A percentile compares a stretch with the other conserved stretches of the same genome.
Evolutionary conservation across 495 filamentous ascomycete genomes (phyloP).

Genomic region (Rostrohypoxylon terebratum): DNA sequence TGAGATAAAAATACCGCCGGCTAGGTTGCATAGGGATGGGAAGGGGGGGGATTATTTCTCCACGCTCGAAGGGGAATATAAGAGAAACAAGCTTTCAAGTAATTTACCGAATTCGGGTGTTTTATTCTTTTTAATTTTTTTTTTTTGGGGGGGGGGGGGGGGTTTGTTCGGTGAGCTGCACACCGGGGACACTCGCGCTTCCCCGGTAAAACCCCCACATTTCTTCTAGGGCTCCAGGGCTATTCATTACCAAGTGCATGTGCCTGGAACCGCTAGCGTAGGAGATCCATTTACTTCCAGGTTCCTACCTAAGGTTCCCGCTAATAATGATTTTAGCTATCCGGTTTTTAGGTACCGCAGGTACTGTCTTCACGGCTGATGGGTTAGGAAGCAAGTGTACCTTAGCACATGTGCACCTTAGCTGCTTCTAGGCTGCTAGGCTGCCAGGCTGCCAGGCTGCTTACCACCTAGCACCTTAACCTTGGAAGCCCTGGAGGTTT

Average conservation of each 20-base stretch:
- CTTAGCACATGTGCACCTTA: conserved; percentile 3
- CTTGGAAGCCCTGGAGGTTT: no score
- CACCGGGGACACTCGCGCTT: conserved; percentile 15
- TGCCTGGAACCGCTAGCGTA: conserved; percentile 36
- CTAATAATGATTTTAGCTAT: conserved; percentile 20
- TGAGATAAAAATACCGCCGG: conserved; percentile 1
- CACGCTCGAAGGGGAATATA: neutral
- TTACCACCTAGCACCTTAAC: no score
- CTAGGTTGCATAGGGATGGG: neutral
- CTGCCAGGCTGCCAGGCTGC: no score
- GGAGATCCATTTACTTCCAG: conserved; percentile 9
- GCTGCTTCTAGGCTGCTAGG: neutral
- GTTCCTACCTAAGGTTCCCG: conserved; percentile 16
- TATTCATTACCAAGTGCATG: conserved; percentile 37
- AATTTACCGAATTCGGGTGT: conserved; percentile 12
- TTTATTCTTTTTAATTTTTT: neutral
- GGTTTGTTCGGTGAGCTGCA: conserved; percentile 25
- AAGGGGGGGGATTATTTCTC: neutral
- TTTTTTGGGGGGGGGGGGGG: no score
- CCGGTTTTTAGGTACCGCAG: conserved; percentile 12
- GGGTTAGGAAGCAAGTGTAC: conserved; percentile 9
- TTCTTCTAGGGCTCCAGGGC: neutral
- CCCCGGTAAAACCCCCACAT: conserved; percentile 27
- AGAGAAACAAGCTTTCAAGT: neutral
- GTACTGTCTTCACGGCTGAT: conserved; percentile 2